A percentile compares a stretch with the other conserved stretches of the same genome.
Evolutionary conservation across 169 alveolate genomes (phyloP).

Genomic region (Plasmodium falciparum): DNA sequence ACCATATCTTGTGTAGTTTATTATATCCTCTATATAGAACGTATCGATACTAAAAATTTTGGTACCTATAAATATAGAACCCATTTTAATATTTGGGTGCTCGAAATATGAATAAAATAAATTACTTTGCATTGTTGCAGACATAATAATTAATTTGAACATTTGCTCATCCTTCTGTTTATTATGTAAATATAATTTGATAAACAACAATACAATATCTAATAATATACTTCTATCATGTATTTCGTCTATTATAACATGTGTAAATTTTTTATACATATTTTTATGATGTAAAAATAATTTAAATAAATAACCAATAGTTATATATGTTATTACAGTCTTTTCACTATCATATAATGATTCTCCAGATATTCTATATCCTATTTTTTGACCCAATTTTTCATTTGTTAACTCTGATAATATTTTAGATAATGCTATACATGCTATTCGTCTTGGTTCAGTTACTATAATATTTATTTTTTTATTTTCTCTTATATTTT

Average conservation of each 20-base stretch:
- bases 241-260: constrained; percentile 92
- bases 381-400: constrained; percentile 88
- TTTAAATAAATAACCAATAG: constrained; percentile 93
- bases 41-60: constrained; percentile 38
- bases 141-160: constrained; percentile 90
- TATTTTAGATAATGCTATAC: constrained; percentile 88
- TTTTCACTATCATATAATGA: constrained; percentile 76
- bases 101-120: constrained; percentile 85
- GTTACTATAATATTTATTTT: constrained; percentile 85
- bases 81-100: constrained; percentile 27
- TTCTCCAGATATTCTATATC: constrained; percentile 90
- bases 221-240: constrained; percentile 93
- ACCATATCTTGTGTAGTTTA: constrained; percentile 12
- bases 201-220: constrained; percentile 81
- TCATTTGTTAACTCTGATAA: constrained; percentile 85
- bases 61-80: constrained; percentile 32
- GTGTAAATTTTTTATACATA: constrained; percentile 83
- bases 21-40: constrained; percentile 39
- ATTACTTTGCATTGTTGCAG: constrained; percentile 92
- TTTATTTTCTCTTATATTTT: constrained; percentile 18
- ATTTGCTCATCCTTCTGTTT: constrained; percentile 20
- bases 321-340: constrained; percentile 89
- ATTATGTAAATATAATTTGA: constrained; percentile 37
- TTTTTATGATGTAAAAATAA: constrained; percentile 86
- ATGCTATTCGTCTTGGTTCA: constrained; percentile 91